A percentile compares a stretch with the other conserved stretches of the same genome.
These are phyloP conservation scores for Spencermartinsiella ligniputridi DNA, from an alignment of 1,139 yeast species.

Conservation along the genomic window DNA sequence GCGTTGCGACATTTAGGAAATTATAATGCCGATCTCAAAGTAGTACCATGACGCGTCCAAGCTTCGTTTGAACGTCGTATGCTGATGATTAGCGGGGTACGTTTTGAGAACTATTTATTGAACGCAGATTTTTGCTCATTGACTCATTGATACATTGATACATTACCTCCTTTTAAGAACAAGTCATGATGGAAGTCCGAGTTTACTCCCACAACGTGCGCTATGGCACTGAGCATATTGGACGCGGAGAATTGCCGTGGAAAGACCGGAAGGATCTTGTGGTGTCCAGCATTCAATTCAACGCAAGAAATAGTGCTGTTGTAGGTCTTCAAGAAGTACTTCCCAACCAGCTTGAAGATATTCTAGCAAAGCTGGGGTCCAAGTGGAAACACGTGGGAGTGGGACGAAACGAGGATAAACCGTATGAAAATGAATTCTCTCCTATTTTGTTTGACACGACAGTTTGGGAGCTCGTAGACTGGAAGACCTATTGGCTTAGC, in stretches of 20 bases:
- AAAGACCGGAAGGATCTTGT: constrained; percentile 37
- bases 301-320: constrained; percentile 35
- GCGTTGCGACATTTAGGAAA: no score
- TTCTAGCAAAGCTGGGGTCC: constrained; percentile 32
- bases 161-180: no score
- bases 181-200: constrained; percentile 30
- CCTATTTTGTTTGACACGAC: constrained; percentile 40
- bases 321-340: constrained; percentile 56
- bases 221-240: constrained; percentile 35
- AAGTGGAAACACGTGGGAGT: constrained; percentile 45
- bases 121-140: not conserved
- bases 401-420: constrained; percentile 44
- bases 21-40: no score
- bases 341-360: constrained; percentile 47
- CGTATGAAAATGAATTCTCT: constrained; percentile 42
- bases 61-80: no score
- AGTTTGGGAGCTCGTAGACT: constrained; percentile 39
- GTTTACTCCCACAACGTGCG: constrained; percentile 54
- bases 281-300: constrained; percentile 40
- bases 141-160: no score
- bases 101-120: no score
- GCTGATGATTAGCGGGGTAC: no score
- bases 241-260: constrained; percentile 44
- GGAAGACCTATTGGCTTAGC: constrained; percentile 23
- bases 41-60: no score